Base-by-base conservation (phyloP, 2,329 filamentous ascomycete genomes). In the Sclerotinia sclerotiorum region DNA sequence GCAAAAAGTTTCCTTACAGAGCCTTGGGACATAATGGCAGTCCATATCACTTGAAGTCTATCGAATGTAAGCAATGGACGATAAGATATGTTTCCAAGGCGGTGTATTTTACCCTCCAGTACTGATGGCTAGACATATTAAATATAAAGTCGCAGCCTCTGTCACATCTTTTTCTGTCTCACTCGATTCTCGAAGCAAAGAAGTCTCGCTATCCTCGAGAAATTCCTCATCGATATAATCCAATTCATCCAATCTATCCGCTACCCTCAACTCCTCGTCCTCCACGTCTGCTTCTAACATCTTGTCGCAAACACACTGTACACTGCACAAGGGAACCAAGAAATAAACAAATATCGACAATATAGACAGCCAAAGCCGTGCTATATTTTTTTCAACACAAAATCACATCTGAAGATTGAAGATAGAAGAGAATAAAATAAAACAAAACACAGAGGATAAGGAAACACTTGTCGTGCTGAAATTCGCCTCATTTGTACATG, bases 21-120 rank as follows among this genome's bases (percentile, higher is more conserved):
- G 49, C 67, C 67, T 52, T 68, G 67, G 29, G 67, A 68, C 67
- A 68, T 68, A 24, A 68, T 68, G 15, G 67, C 67, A 5, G 67
- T 68, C 67, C 67, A 68, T 58, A 68, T 68, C n/a, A 68, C 60
- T 52, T 68, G 67, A 27, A 68, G 67, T 65, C 67, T 68, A 51
- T 39, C 11, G 24, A 65, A 46, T 27, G 6, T 63, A 24, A 54
- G 49, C 60, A 51, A 63, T 15, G 49, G 29, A 65, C 17, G 24
- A 24, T 29, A 64, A 29, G 27, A 49, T 21, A 5, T 17, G 24
- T 49, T 51, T 29, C 19, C 11, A 39, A 29, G 11, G 42, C 44
- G 44, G 42, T 32, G 21, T 15, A 27, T 27, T 54, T 51, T 64
- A 68, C 67, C 67, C 67, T 44, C 67, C 67, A 51, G 61, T 68